Evolutionary conservation across 2,329 filamentous ascomycete species (phyloP).

Genomic region (Sclerotinia nivalis): DNA sequence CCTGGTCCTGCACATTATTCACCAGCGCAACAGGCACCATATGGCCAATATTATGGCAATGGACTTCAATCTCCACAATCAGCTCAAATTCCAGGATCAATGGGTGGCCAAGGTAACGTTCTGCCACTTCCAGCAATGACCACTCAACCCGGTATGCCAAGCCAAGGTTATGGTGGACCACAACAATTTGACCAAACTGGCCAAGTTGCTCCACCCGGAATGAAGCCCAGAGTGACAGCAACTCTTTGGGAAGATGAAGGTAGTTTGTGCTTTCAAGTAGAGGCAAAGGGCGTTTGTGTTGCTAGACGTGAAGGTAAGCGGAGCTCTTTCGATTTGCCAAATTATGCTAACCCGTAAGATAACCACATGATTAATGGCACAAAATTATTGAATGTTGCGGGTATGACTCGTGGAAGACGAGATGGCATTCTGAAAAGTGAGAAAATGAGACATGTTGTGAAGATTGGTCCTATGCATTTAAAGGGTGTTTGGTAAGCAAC

Average conservation of each 20-base stretch:
- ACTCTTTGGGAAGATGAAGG: constrained; percentile 98
- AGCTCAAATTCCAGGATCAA: constrained; percentile 66
- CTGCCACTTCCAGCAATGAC: constrained; percentile 64
- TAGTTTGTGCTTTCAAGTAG: constrained; percentile 95
- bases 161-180: constrained; percentile 51
- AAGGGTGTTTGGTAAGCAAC: constrained; percentile 91
- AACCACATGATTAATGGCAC: constrained; percentile 99
- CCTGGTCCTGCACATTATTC: constrained; percentile 70
- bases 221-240: constrained; percentile 95
- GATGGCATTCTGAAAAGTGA: constrained; percentile 98
- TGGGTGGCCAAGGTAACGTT: constrained; percentile 65
- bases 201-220: constrained; percentile 85
- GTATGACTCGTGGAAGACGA: constrained; percentile 93
- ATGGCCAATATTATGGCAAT: constrained; percentile 74
- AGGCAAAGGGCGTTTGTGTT: constrained; percentile 93
- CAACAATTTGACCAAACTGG: constrained; percentile 77
- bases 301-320: constrained; percentile 82
- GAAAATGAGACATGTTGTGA: constrained; percentile 94
- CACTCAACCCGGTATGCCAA: constrained; percentile 50
- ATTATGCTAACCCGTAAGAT: constrained; percentile 53
- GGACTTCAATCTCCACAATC: constrained; percentile 79
- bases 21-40: constrained; percentile 50
- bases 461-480: constrained; percentile 98
- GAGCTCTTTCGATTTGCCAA: constrained; percentile 3
- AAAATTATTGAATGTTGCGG: constrained; percentile 93